These are phyloP conservation scores for Canavalia gladiata DNA, from an alignment of 306 rosid genomes.

Conservation along the genomic window DNA sequence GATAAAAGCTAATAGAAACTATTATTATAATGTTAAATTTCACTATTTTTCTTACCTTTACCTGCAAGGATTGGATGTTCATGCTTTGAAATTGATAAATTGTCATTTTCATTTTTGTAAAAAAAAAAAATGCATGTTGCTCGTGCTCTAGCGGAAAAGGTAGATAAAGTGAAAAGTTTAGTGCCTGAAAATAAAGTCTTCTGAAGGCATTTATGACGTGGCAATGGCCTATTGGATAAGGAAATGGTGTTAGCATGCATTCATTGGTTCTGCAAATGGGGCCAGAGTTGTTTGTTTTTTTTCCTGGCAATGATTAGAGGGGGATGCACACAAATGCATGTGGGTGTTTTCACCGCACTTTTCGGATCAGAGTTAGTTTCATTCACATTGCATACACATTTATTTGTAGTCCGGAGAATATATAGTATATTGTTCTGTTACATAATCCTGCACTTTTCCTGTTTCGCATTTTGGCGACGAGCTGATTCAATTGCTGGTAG, in stretches of 20 bases:
- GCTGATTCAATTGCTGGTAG: slow-evolving; percentile 11
- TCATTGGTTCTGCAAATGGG: slow-evolving; percentile 55
- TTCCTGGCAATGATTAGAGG: slow-evolving; percentile 64
- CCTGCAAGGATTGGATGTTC: slow-evolving; percentile 18
- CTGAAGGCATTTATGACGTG: slow-evolving; percentile 37
- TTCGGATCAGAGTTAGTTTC: background rate
- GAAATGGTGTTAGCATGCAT: slow-evolving; percentile 46
- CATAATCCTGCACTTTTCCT: background rate
- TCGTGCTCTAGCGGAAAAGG: background rate
- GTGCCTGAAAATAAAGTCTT: slow-evolving; percentile 2
- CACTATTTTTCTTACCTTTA: background rate
- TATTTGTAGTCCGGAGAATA: background rate
- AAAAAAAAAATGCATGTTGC: background rate
- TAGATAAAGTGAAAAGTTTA: background rate
- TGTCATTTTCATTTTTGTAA: background rate
- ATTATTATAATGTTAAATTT: slow-evolving; percentile 8
- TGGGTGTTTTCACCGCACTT: slow-evolving; percentile 56
- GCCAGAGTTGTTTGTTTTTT: slow-evolving; percentile 55
- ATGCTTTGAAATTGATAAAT: background rate
- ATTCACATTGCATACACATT: slow-evolving; percentile 51
- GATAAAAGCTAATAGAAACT: background rate
- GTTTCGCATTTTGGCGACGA: slow-evolving; percentile 4
- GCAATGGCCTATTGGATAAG: slow-evolving; percentile 35
- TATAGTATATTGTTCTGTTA: slow-evolving; percentile 1
- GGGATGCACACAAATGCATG: slow-evolving; percentile 50